phyloP scores from a whole-genome alignment of 768 basidiomycete species.

The Trametes maxima region DNA sequence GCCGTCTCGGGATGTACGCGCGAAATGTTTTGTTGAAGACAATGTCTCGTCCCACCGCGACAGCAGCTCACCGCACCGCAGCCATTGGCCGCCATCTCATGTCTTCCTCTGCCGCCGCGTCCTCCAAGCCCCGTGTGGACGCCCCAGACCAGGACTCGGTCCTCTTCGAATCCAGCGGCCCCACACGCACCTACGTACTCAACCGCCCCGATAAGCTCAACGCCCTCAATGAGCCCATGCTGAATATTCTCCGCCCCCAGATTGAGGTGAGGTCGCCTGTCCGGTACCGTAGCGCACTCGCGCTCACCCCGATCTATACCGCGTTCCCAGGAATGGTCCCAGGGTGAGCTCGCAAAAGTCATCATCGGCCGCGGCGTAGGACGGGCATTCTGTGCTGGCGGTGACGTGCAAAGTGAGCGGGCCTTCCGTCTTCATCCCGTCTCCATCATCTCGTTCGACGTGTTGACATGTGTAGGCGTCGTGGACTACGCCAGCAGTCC shows the following conservation, averaged over 20 bases:
- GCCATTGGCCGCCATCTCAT: conserved; percentile 33
- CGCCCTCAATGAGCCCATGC: conserved; percentile 80
- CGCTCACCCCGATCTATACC: neutral
- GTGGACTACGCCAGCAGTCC: conserved; percentile 52
- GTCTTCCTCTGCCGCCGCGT: conserved; percentile 14
- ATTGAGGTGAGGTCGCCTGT: conserved; percentile 58
- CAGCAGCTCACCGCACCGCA: conserved; percentile 28
- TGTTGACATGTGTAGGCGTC: conserved; percentile 48
- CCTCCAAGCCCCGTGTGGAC: conserved; percentile 6
- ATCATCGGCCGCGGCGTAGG: conserved; percentile 74
- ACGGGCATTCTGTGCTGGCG: conserved; percentile 90
- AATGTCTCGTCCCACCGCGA: conserved; percentile 29
- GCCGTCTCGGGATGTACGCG: conserved; percentile 27
- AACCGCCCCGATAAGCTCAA: conserved; percentile 84
- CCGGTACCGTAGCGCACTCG: neutral
- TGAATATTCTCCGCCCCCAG: conserved; percentile 66
- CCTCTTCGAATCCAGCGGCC: conserved; percentile 66
- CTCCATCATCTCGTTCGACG: neutral
- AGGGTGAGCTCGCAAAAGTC: conserved; percentile 67
- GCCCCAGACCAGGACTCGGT: conserved; percentile 45
- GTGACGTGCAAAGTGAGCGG: conserved; percentile 84
- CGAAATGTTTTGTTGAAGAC: conserved; percentile 21
- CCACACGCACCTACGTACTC: conserved; percentile 69
- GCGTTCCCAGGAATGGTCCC: conserved; percentile 65
- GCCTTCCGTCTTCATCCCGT: neutral